Percentiles rank a stretch among this genome's conserved stretches.
phyloP scores from a whole-genome alignment of 768 basidiomycete genomes.

The Tubosaeta sp. region DNA sequence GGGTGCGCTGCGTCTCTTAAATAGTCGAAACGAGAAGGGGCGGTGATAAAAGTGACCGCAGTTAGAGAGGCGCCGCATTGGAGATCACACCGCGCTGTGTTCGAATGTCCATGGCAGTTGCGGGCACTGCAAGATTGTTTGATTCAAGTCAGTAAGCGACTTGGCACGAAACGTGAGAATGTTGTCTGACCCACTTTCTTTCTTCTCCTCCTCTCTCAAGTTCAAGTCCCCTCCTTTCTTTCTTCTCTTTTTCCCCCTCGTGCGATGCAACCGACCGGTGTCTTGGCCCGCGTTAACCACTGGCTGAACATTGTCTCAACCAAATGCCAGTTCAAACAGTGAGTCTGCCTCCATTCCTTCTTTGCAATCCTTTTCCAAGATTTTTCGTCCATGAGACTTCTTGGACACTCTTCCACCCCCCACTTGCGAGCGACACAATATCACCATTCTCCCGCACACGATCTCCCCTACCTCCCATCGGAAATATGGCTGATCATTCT shows the following conservation, averaged over 20 bases:
- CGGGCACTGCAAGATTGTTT: too few relatives aligned
- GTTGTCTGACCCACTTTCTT: neutral
- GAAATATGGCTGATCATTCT: constrained; percentile 69
- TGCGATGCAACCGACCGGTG: constrained; percentile 14
- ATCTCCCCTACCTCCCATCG: constrained; percentile 46
- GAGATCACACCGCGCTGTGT: too few relatives aligned
- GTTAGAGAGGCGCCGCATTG: too few relatives aligned
- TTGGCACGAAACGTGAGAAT: too few relatives aligned
- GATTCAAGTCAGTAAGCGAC: too few relatives aligned
- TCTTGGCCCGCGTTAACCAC: constrained; percentile 18
- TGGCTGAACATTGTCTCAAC: constrained; percentile 15
- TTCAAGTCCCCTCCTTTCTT: neutral
- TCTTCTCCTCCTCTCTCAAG: neutral
- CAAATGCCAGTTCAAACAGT: constrained; percentile 20
- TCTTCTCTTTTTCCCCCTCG: neutral
- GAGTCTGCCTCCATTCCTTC: constrained; percentile 1
- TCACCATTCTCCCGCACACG: constrained; percentile 29
- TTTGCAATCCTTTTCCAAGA: neutral
- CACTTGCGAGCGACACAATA: constrained; percentile 11
- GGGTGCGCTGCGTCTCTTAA: constrained; percentile 1
- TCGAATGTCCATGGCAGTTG: too few relatives aligned
- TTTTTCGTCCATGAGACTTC: constrained; percentile 1
- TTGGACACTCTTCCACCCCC: constrained; percentile 6
- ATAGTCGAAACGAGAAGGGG: neutral
- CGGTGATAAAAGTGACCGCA: neutral